Conservation (phyloP, 1,284 basidiomycete genomes). For the Sporisorium scitamineum region DNA sequence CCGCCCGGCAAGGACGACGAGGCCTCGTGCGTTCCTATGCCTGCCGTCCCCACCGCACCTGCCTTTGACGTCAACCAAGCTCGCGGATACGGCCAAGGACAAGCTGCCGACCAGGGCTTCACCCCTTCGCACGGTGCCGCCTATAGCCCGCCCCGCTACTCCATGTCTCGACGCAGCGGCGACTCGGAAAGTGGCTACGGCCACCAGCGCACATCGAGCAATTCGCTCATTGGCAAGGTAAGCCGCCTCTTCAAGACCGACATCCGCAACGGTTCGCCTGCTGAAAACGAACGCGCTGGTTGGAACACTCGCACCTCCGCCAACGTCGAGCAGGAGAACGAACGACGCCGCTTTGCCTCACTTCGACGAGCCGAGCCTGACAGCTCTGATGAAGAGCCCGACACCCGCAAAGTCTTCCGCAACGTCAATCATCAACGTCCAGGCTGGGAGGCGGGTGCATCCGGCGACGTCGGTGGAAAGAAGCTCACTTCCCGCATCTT, state of each 20-base stretch:
- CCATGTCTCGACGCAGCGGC: slow-evolving; percentile 40
- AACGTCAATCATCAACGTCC: slow-evolving; percentile 58
- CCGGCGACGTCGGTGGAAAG: slow-evolving; percentile 53
- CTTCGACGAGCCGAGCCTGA: slow-evolving; percentile 44
- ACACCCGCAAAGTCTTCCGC: slow-evolving; percentile 56
- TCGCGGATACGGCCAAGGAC: slow-evolving; percentile 37
- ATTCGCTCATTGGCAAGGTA: slow-evolving; percentile 61
- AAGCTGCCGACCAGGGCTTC: slow-evolving; percentile 32
- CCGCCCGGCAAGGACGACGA: slow-evolving; percentile 37
- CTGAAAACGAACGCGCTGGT: slow-evolving; percentile 16
- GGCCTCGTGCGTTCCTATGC: slow-evolving; percentile 36
- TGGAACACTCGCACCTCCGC: slow-evolving; percentile 51
- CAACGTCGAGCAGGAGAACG: slow-evolving; percentile 22
- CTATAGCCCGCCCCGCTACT: slow-evolving; percentile 35
- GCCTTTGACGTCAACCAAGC: slow-evolving; percentile 51
- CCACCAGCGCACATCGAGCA: slow-evolving; percentile 48
- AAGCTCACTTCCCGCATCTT: slow-evolving; percentile 52
- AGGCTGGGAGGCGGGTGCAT: slow-evolving; percentile 25
- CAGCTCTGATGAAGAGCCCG: slow-evolving; percentile 62
- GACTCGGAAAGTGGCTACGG: slow-evolving; percentile 44
- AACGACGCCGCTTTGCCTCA: slow-evolving; percentile 22
- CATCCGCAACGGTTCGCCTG: slow-evolving; percentile 29
- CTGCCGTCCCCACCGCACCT: slow-evolving; percentile 56
- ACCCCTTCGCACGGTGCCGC: slow-evolving; percentile 11
- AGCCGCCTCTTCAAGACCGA: slow-evolving; percentile 67